phyloP scores from a whole-genome alignment of 2,329 filamentous ascomycete genomes.

The Colletotrichum coccodes region DNA sequence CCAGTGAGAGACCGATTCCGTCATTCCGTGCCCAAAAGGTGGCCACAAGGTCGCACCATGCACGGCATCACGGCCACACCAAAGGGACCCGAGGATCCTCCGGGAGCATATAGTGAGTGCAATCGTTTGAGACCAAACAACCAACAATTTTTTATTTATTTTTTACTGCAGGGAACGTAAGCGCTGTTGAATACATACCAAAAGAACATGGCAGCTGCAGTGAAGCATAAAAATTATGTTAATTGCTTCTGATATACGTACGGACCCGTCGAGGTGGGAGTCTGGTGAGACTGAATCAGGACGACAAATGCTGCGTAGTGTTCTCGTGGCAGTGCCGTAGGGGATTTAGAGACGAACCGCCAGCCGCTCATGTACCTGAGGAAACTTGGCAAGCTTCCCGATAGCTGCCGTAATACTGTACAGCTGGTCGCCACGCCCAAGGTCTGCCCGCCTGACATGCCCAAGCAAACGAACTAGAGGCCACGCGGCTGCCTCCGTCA shows the following conservation, averaged over 20 bases:
- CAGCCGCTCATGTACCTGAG: neutral
- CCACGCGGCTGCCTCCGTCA: constrained; percentile 31
- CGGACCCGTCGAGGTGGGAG: too few relatives aligned
- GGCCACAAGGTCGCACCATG: constrained; percentile 1
- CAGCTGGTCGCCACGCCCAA: neutral
- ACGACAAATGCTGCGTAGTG: too few relatives aligned
- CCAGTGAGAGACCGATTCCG: constrained; percentile 31
- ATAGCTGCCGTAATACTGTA: neutral
- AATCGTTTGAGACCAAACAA: too few relatives aligned
- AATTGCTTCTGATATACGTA: too few relatives aligned
- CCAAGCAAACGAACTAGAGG: constrained; percentile 10
- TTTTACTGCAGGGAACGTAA: too few relatives aligned
- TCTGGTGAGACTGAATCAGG: too few relatives aligned
- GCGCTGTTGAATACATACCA: too few relatives aligned
- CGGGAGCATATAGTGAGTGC: neutral
- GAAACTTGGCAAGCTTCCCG: neutral
- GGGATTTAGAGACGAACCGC: neutral
- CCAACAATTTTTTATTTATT: too few relatives aligned
- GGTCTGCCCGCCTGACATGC: neutral
- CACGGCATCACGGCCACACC: constrained; percentile 6
- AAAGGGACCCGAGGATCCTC: constrained; percentile 17
- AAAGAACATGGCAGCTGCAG: too few relatives aligned
- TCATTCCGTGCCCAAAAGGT: constrained; percentile 31
- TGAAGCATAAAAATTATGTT: too few relatives aligned
- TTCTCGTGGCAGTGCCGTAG: neutral